Evolutionary conservation across 768 basidiomycete genomes (phyloP).

Genomic region (Mycena sanguinolenta): DNA sequence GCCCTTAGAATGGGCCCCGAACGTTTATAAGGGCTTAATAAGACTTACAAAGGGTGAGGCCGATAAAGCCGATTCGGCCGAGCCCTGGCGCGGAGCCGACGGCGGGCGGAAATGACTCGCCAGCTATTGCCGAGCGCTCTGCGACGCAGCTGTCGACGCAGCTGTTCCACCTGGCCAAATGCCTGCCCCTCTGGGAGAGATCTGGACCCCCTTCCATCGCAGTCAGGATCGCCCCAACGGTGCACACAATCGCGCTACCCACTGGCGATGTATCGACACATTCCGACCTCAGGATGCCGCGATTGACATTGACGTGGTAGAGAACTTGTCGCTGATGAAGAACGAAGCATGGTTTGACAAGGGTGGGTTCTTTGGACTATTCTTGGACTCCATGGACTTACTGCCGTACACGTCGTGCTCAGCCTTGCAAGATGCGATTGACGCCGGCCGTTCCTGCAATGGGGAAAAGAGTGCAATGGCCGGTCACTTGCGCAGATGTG

Average conservation of each 20-base stretch:
- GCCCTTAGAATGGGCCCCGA: neutral
- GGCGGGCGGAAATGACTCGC: too few species aligned
- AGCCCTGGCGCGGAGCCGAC: too few species aligned
- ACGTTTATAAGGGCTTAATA: slow-evolving; percentile 5
- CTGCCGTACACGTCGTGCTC: too few species aligned
- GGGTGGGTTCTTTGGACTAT: neutral
- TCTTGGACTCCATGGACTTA: too few species aligned
- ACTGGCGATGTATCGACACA: slow-evolving; percentile 18
- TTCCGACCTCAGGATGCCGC: neutral
- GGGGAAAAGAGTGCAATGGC: neutral
- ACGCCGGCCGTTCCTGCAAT: neutral
- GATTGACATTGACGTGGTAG: slow-evolving; percentile 1
- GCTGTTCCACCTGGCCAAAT: neutral
- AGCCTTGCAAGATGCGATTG: neutral
- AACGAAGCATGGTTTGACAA: slow-evolving; percentile 1
- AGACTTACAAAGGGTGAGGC: too few species aligned
- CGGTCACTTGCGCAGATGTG: neutral
- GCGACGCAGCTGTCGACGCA: too few species aligned
- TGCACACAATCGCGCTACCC: slow-evolving; percentile 10
- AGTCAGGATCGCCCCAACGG: slow-evolving; percentile 14
- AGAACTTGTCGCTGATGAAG: neutral
- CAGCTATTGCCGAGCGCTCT: too few species aligned
- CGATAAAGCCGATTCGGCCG: too few species aligned
- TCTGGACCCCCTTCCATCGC: slow-evolving; percentile 9
- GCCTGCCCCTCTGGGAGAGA: neutral